Evolutionary conservation across 805 yeast genomes (phyloP), one percentile per base, ranked within the genome.

Genomic region (Ogataea pilisensis): DNA sequence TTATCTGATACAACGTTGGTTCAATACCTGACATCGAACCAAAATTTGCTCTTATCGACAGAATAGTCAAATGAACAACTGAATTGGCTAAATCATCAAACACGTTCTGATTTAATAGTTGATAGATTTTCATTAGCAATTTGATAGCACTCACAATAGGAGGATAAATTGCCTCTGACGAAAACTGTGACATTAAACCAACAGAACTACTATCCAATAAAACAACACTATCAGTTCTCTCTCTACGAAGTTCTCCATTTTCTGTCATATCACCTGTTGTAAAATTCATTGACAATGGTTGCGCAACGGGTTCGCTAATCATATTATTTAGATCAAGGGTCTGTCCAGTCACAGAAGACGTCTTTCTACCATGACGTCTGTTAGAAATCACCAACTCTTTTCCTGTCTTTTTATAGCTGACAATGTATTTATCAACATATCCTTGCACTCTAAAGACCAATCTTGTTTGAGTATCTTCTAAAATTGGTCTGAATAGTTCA

Each of bases 31-130:
- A 62, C 49, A 71, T 64, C 27, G 60, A 50, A 4, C 68, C 64
- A 48, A 73, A 73, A 11, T 84, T 82, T 13, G 66, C 62, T 41
- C 75, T 73, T 50, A 88, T 62, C 6, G 93, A 77, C 13, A 65
- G 54, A 28, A 88, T 75, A 51, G 93, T 82, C 33, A 83, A 75
- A 56, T 86, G 96, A 4, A 91, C 85, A 38, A 88, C 80, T 42
- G 84, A 78, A 58, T 88, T 95, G 0, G 96, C 95, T 48, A 90
- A 64, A 55, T 87, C 95, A 58, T 88, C 95, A 64, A 90, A 91
- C 2, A 88, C 85, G 11, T 73, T 65, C 2, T 90, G 79, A 49
- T 82, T 82, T 28, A 91, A 75, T 52, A 89, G 67, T 53, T 86
- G 95, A 56, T 87, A 86, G 18, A 90, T 82, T 56, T 79, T 84